Base-by-base conservation (phyloP, 1,284 basidiomycete genomes). In the Tylopilus sp. region DNA sequence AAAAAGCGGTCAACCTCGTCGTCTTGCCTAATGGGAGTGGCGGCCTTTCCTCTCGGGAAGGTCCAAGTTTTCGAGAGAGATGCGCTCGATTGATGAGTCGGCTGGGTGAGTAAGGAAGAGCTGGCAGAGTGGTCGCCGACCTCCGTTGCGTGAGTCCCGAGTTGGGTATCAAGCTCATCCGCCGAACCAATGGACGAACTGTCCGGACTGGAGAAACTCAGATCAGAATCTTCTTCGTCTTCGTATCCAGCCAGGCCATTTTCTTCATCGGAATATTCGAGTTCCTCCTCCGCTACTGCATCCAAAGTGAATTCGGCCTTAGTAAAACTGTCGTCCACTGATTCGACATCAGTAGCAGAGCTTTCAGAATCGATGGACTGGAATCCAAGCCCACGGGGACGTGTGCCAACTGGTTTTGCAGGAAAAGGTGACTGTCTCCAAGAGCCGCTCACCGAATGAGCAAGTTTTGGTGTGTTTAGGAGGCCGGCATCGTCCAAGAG, bases 21-120 rank as follows among this genome's bases (percentile, higher is more conserved):
- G 2, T 58, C 59, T 18, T 42, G 55, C 18, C 43, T 50, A 41
- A 58, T 34, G 9, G 56, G 49, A 12, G 57, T 48, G 19, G 60
- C 44, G 16, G 57, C 44, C 30, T 64, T 66, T 35, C 66, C 72
- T 30, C 64, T 70, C 1, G 85, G 84, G 68, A 89, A 89, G 0
- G 82, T 83, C 87, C 87, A 89, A 0, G 73, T 72, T 66, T 77
- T 82, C 21, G 78, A 78, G 21, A 87, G 71, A 0, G 84, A 84
- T 2, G 71, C 66, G 15, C 53, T 61, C 21, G 69, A 60, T n/a
- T 51, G 53, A 52, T 77, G 64, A 15, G 41, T 54, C n/a, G 52
- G 59, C 47, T 54, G 57, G 4, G 48, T 37, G 15, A 60, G 58
- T 5, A 49, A 48, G 23, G 55, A 25, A 19, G 47, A 29, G 18